These are phyloP conservation scores for Simplicillium sp. DNA, from an alignment of 2,329 filamentous ascomycete genomes.

Conservation along the genomic window DNA sequence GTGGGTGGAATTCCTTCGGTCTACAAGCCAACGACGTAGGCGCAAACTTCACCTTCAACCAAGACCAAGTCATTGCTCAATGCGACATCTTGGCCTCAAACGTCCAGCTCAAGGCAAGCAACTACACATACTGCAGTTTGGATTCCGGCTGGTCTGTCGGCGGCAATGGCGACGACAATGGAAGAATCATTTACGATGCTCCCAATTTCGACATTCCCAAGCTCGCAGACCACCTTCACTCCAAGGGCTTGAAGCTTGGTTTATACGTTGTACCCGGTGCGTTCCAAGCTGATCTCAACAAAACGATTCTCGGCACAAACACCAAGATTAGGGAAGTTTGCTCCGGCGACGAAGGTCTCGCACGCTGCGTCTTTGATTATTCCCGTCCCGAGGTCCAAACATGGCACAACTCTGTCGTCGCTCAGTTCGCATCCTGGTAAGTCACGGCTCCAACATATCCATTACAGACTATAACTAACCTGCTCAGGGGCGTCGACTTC, in stretches of 20 bases:
- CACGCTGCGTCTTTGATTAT: conserved; percentile 10
- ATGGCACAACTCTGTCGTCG: conserved; percentile 11
- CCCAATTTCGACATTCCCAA: conserved; percentile 9
- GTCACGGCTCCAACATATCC: not conserved
- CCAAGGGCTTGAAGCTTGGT: conserved; percentile 9
- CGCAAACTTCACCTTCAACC: conserved; percentile 8
- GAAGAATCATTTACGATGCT: conserved; percentile 10
- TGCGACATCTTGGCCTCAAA: conserved; percentile 8
- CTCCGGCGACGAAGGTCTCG: conserved; percentile 10
- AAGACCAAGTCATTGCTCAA: conserved; percentile 10
- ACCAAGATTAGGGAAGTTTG: conserved; percentile 10
- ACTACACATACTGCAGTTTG: conserved; percentile 11
- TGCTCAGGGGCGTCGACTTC: conserved; percentile 9
- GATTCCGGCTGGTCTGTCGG: conserved; percentile 13
- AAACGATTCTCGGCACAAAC: conserved; percentile 9
- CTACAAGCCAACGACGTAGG: conserved; percentile 8
- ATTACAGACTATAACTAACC: not conserved
- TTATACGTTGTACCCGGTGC: conserved; percentile 12
- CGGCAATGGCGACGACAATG: conserved; percentile 10
- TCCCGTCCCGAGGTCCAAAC: conserved; percentile 8
- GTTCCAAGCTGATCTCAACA: conserved; percentile 9
- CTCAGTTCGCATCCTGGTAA: conserved; percentile 11
- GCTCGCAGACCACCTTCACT: conserved; percentile 10
- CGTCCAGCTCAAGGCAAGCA: conserved; percentile 1
- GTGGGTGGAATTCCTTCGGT: conserved; percentile 12